Evolutionary conservation across 1,284 basidiomycete genomes (phyloP), one percentile per base, ranked within the genome.

Genomic region (Cryptococcus neoformans): DNA sequence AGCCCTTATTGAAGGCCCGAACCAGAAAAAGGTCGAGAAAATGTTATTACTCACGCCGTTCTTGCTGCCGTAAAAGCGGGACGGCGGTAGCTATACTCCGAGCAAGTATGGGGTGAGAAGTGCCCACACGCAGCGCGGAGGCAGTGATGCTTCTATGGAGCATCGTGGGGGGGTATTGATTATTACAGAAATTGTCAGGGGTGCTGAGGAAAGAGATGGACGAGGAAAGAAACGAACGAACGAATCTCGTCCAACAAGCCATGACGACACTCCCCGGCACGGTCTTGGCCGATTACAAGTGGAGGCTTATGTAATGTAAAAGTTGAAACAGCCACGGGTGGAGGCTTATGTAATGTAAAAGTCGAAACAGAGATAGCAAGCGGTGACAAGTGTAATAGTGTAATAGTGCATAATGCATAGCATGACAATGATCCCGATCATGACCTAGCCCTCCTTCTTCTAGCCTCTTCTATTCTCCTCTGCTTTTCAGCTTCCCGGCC

Each of bases 381-480:
- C 21, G 21, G 21, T 21, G 21, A 21, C 21, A 21, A 28, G 28
- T 28, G 28, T 28, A 28, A 4, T 28, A 28, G 28, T 28, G 28
- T 28, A 28, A 4, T 28, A 28, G 28, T 28, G 28, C 40, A 41
- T 16, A 28, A 49, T 49, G 47, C 47, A 50, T 49, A 41, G 14
- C 45, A 52, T 52, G 40, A 46, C 45, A 17, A 21, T 41, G 44
- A 53, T n/a, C n/a, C 52, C 16, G 17, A 21, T 44, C 57, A 63
- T 39, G 51, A 53, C 49, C 56, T 52, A 28, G 56, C 36, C 16
- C 66, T 56, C 58, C 60, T 67, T 53, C 60, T 64, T 47, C 66
- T 62, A 7, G 68, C 68, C 35, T 61, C 63, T n/a, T 57, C 62
- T 35, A 70, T 58, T 44, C 68, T 59, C 57, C 62, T 58, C 53